Evolutionary conservation across 768 basidiomycete genomes (phyloP).

Genomic region (Mrakia frigida): DNA sequence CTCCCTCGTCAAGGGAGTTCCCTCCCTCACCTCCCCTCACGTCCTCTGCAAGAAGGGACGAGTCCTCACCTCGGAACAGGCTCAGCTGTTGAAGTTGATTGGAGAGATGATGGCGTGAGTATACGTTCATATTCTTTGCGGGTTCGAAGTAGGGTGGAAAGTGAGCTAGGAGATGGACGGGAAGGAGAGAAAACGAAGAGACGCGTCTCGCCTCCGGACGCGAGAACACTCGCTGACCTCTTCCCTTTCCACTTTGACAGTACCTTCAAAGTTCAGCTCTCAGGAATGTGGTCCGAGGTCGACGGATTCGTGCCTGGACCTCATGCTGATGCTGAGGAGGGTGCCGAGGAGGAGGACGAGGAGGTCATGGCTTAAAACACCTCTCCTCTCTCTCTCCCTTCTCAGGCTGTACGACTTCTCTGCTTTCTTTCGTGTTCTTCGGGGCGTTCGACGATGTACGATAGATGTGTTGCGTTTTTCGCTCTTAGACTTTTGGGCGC

Average conservation of each 20-base stretch:
- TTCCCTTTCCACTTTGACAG: neutral
- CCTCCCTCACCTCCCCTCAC: slow-evolving; percentile 69
- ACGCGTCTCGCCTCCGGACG: neutral
- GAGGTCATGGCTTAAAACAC: slow-evolving; percentile 7
- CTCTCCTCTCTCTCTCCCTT: neutral
- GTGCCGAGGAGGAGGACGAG: neutral
- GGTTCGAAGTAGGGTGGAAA: no score
- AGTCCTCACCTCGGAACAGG: slow-evolving; percentile 73
- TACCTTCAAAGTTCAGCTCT: slow-evolving; percentile 31
- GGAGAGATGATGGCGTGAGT: slow-evolving; percentile 76
- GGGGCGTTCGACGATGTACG: no score
- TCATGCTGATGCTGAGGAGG: slow-evolving; percentile 12
- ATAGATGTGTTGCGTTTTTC: no score
- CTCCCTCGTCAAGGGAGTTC: slow-evolving; percentile 74
- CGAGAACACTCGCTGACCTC: neutral
- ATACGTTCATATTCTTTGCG: neutral
- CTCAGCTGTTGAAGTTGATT: slow-evolving; percentile 85
- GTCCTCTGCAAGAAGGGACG: slow-evolving; percentile 78
- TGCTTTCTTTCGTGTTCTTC: no score
- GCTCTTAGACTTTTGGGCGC: no score
- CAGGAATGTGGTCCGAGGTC: slow-evolving; percentile 25
- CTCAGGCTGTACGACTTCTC: neutral
- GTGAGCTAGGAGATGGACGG: no score
- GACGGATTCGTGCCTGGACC: slow-evolving; percentile 26
- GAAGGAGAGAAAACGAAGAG: no score